Percentiles rank a stretch among this genome's conserved stretches.
phyloP scores from a whole-genome alignment of 805 yeast genomes.

The Naumovozyma dairenensis region DNA sequence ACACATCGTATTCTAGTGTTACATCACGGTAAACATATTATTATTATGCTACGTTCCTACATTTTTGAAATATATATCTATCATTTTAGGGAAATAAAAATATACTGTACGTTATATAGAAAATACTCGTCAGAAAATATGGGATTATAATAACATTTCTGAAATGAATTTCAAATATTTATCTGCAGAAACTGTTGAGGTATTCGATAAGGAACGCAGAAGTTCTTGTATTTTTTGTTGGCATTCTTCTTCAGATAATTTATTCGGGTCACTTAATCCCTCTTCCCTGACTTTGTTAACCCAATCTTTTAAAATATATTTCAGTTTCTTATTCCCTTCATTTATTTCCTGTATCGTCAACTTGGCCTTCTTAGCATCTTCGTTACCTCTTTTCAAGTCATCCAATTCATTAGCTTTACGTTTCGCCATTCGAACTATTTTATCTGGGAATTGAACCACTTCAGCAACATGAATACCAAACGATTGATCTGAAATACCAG shows the following conservation, averaged over 20 bases:
- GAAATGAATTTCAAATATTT: constrained; percentile 16
- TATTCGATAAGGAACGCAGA: constrained; percentile 11
- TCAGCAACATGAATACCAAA: constrained; percentile 98
- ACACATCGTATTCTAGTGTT: too few relatives aligned
- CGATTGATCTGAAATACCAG: constrained; percentile 91
- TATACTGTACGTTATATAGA: too few relatives aligned
- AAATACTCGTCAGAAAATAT: not conserved
- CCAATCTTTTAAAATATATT: constrained; percentile 46
- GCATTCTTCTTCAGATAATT: constrained; percentile 29
- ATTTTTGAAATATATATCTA: too few relatives aligned
- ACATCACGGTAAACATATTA: too few relatives aligned
- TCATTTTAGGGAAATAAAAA: too few relatives aligned
- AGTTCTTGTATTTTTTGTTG: constrained; percentile 19
- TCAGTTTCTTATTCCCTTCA: constrained; percentile 41
- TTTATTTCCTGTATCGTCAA: constrained; percentile 40
- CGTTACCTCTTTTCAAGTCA: constrained; percentile 37
- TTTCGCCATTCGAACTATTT: constrained; percentile 90
- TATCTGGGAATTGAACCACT: constrained; percentile 82
- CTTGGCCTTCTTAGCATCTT: constrained; percentile 40
- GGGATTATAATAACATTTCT: constrained; percentile 10
- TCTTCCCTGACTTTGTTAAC: constrained; percentile 32
- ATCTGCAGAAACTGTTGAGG: constrained; percentile 7
- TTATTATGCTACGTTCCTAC: too few relatives aligned
- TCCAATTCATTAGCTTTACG: constrained; percentile 85
- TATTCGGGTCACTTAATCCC: constrained; percentile 16